Conservation (phyloP, 176 grass and related monocot species). For the Ampelocalamus luodianensis region DNA sequence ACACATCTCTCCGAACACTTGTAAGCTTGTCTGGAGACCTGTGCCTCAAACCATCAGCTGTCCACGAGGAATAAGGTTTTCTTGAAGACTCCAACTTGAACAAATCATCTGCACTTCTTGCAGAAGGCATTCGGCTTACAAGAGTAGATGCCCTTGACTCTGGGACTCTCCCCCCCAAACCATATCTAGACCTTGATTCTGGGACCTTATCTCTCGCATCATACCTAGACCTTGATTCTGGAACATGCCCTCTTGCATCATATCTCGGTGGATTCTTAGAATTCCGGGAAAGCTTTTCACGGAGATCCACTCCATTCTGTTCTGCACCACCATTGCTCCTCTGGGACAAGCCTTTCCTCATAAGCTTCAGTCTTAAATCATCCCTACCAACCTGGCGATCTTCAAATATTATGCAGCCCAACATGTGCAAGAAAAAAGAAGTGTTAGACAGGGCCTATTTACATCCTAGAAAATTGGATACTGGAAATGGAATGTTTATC, state of each 20-base stretch:
- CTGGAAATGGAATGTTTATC: slow-evolving; percentile 37
- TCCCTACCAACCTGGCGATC: slow-evolving; percentile 52
- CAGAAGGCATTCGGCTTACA: slow-evolving; percentile 50
- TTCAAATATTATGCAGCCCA: slow-evolving; percentile 48
- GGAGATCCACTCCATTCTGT: slow-evolving; percentile 63
- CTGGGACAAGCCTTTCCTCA: slow-evolving; percentile 61
- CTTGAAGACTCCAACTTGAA: slow-evolving; percentile 51
- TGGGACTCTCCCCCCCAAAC: slow-evolving; percentile 38
- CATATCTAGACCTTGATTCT: slow-evolving; percentile 50
- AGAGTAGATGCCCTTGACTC: slow-evolving; percentile 53
- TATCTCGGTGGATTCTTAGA: slow-evolving; percentile 40
- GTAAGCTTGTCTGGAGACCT: slow-evolving; percentile 55
- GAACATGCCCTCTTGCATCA: slow-evolving; percentile 46
- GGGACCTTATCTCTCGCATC: slow-evolving; percentile 32
- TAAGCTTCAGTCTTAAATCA: slow-evolving; percentile 86
- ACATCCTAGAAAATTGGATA: slow-evolving; percentile 39
- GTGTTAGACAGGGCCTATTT: slow-evolving; percentile 24
- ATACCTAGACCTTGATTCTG: slow-evolving; percentile 57
- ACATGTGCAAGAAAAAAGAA: slow-evolving; percentile 45
- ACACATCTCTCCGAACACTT: slow-evolving; percentile 41
- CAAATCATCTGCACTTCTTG: slow-evolving; percentile 65
- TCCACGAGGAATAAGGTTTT: slow-evolving; percentile 51
- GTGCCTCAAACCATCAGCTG: slow-evolving; percentile 46
- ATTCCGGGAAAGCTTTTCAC: slow-evolving; percentile 76
- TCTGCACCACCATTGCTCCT: slow-evolving; percentile 49